phyloP scores from a whole-genome alignment of 768 basidiomycete species.

The Trametes cubensis region DNA sequence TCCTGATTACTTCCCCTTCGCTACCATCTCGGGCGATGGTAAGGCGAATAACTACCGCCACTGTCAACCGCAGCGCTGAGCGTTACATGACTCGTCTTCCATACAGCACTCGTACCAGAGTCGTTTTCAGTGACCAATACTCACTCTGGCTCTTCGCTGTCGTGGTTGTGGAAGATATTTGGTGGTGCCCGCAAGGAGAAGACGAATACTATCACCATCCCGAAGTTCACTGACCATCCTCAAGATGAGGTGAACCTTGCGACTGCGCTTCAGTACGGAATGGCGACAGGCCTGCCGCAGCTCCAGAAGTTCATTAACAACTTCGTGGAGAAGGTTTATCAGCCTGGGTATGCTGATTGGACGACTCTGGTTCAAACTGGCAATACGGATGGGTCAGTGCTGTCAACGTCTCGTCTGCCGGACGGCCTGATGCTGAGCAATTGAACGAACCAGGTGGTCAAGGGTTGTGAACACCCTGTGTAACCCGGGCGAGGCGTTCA shows the following conservation, averaged over 20 bases:
- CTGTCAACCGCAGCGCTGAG: not conserved
- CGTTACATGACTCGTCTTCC: no score
- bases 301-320: slow-evolving; percentile 59
- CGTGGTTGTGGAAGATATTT: slow-evolving; percentile 66
- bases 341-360: slow-evolving; percentile 65
- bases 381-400: slow-evolving; percentile 63
- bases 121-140: slow-evolving; percentile 45
- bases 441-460: slow-evolving; percentile 46
- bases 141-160: slow-evolving; percentile 37
- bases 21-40: slow-evolving; percentile 56
- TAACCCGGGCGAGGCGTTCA: slow-evolving; percentile 63
- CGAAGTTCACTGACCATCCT: slow-evolving; percentile 56
- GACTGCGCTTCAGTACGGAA: slow-evolving; percentile 70
- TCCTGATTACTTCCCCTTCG: slow-evolving; percentile 72
- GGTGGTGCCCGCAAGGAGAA: slow-evolving; percentile 42
- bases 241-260: slow-evolving; percentile 60
- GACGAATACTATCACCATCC: slow-evolving; percentile 54
- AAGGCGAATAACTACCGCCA: slow-evolving; percentile 6
- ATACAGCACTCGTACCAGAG: slow-evolving; percentile 47
- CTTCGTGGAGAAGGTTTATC: slow-evolving; percentile 55
- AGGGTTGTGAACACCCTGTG: slow-evolving; percentile 62
- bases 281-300: slow-evolving; percentile 53
- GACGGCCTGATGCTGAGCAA: not conserved
- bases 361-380: slow-evolving; percentile 60
- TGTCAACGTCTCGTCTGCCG: not conserved